phyloP scores from a whole-genome alignment of 2,329 filamentous ascomycete genomes.

The Hymenoscyphus albidus region DNA sequence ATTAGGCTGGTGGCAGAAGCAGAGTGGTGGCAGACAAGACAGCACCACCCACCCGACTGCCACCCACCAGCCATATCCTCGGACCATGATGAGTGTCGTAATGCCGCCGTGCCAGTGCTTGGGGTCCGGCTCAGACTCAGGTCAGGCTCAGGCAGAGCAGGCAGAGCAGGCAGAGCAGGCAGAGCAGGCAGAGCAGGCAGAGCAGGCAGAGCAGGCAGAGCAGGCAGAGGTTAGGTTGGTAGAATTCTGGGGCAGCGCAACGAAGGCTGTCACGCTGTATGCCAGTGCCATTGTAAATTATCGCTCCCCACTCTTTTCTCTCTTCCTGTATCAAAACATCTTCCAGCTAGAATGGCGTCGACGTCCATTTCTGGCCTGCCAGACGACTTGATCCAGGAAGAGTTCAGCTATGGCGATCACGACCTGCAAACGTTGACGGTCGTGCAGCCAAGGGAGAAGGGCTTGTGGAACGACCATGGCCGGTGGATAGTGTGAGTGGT shows the following conservation, averaged over 20 bases:
- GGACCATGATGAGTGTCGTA: not conserved
- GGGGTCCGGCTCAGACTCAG: not conserved
- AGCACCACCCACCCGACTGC: not conserved
- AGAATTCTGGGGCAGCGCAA: not conserved
- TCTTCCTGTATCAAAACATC: not conserved
- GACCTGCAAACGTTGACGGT: slow-evolving; percentile 2
- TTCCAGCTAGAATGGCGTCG: not conserved
- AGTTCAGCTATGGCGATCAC: slow-evolving; percentile 3
- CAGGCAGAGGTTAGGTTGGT: not conserved
- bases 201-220: too few species aligned
- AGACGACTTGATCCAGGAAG: not conserved
- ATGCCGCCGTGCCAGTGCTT: too few species aligned
- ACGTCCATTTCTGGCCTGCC: not conserved
- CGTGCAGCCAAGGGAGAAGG: not conserved
- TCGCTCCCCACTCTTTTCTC: not conserved
- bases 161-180: too few species aligned
- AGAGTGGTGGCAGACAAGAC: not conserved
- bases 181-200: too few species aligned
- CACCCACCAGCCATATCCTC: not conserved
- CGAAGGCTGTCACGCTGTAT: too few species aligned
- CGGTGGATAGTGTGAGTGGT: slow-evolving; percentile 4
- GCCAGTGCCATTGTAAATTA: too few species aligned
- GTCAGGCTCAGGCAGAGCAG: too few species aligned
- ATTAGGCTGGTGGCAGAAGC: too few species aligned
- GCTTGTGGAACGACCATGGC: not conserved